Base-by-base conservation (phyloP, 345 rosid genomes). In the Eucalyptus melliodora region DNA sequence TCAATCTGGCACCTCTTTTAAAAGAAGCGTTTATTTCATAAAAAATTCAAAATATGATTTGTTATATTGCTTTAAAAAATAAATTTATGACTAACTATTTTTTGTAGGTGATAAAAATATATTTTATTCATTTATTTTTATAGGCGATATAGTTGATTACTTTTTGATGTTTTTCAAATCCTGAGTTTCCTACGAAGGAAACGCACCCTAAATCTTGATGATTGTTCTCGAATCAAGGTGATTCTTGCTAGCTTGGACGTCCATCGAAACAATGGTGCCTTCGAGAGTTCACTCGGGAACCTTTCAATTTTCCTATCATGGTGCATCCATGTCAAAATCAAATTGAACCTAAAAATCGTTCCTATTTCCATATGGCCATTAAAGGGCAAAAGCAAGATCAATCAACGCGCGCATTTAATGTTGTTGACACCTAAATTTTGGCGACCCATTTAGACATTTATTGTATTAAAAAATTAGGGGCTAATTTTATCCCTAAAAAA, bases 81-180 rank as follows among this genome's bases (percentile, higher is more conserved):
- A 13, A 27, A 7, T 30, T 30, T 9, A 51, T 51, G 23, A 51
- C 8, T 17, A 51, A 51, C 0, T 51, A 51, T 51, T 51, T 51
- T 51, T 51, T 51, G 3, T 51, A 51, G 55, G 55, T 51, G 21
- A 51, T 51, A 51, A 51, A 51, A 51, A 1, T 26, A 26, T 60
- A 0, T 60, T 11, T 60, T 10, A 62, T 62, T 30, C 0, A 62
- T 62, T 62, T 15, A 27, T 30, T 62, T 62, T 62, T 30, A 30
- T 30, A 30, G 16, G 2, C 0, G 1, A 62, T 7, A 14, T 15
- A 30, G 1, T 16, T 13, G 2, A 62, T 62, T 62, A 6, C 16
- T 30, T 62, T 62, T 14, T 0, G 0, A 62, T 30, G 17, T 4
- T 30, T 62, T 30, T 62, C 4, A 27, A 62, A 30, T 15, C 5